Evolutionary conservation across 257 asterid species (phyloP).

Genomic region (Cordia subcordata): DNA sequence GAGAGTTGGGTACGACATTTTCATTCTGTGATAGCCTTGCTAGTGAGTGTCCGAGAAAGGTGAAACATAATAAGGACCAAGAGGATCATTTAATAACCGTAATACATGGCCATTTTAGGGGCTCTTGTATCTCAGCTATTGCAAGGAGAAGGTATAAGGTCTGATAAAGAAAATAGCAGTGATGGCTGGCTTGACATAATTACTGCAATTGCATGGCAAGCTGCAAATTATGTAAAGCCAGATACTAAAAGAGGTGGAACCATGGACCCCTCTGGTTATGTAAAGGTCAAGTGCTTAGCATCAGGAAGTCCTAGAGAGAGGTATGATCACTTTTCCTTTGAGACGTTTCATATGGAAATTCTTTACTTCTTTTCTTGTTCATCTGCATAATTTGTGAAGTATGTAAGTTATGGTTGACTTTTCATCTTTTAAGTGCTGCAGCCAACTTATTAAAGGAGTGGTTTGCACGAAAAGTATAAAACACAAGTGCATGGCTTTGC

Average conservation of each 20-base stretch:
- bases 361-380: constrained; percentile 5
- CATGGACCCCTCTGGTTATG: constrained; percentile 93
- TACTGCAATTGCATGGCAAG: constrained; percentile 71
- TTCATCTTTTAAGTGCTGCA: constrained; percentile 35
- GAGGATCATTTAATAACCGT: constrained; percentile 54
- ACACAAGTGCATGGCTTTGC: constrained; percentile 92
- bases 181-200: constrained; percentile 77
- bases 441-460: constrained; percentile 79
- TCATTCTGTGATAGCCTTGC: constrained; percentile 34
- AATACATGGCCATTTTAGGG: constrained; percentile 79
- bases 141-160: constrained; percentile 56
- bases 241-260: constrained; percentile 95
- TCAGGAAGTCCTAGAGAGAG: constrained; percentile 78
- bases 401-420: neutral
- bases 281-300: constrained; percentile 88
- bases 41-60: constrained; percentile 32
- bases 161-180: constrained; percentile 32
- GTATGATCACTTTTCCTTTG: constrained; percentile 26
- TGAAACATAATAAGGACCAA: constrained; percentile 35
- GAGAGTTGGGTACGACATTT: constrained; percentile 38
- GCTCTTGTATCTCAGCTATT: constrained; percentile 85
- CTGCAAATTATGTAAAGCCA: constrained; percentile 85
- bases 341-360: neutral
- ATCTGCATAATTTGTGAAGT: neutral
- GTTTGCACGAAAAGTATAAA: constrained; percentile 92